Evolutionary conservation across 2,329 filamentous ascomycete genomes (phyloP).

Genomic region (Monosporascus sp.): DNA sequence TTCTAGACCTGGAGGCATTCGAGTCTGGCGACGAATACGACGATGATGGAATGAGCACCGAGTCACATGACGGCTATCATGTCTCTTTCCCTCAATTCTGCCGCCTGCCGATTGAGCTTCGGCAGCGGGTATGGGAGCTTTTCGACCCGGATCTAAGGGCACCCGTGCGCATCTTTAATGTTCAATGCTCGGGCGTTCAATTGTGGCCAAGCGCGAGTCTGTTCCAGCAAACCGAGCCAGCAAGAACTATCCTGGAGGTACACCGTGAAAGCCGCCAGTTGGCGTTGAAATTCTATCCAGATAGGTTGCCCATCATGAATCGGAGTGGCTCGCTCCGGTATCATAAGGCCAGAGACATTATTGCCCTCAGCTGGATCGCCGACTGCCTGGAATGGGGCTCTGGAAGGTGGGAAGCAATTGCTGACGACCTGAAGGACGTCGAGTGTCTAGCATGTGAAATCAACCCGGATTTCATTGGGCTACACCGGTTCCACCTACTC

Average conservation of each 20-base stretch:
- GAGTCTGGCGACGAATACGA: slow-evolving; percentile 19
- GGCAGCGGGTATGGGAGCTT: slow-evolving; percentile 28
- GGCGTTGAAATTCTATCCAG: slow-evolving; percentile 26
- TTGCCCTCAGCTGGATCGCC: slow-evolving; percentile 6
- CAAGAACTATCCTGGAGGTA: slow-evolving; percentile 25
- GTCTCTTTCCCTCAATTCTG: slow-evolving; percentile 29
- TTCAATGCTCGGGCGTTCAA: not conserved
- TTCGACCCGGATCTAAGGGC: slow-evolving; percentile 27
- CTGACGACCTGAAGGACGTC: slow-evolving; percentile 8
- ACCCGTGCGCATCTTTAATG: slow-evolving; percentile 21
- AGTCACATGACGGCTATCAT: slow-evolving; percentile 2
- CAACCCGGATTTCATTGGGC: not conserved
- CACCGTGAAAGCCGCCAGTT: slow-evolving; percentile 27
- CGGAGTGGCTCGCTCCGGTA: slow-evolving; percentile 19
- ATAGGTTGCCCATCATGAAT: slow-evolving; percentile 17
- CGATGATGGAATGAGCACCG: not conserved
- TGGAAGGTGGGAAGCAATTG: not conserved
- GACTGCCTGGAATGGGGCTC: not conserved
- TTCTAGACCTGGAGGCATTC: slow-evolving; percentile 27
- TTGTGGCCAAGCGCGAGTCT: slow-evolving; percentile 16
- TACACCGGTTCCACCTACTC: not conserved
- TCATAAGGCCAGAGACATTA: slow-evolving; percentile 23
- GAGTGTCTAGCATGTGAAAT: slow-evolving; percentile 16
- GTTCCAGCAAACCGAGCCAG: slow-evolving; percentile 22
- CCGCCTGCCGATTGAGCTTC: slow-evolving; percentile 29